Conservation (phyloP, 73 alveolate genomes). For the Paraurostyla sp. region DNA sequence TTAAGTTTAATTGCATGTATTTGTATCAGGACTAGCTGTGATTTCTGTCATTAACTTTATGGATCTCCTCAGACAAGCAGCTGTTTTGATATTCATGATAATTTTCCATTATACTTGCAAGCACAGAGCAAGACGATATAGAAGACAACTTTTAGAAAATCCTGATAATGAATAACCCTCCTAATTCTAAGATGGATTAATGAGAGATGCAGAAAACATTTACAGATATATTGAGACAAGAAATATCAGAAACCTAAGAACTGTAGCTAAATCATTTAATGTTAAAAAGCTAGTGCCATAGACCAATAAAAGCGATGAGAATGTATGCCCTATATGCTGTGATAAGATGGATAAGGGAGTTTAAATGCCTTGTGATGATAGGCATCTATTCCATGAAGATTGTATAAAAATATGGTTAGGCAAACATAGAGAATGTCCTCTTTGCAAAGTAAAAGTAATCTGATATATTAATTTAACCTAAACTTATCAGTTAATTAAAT, state of each 20-base stretch:
- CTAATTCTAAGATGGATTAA: background rate
- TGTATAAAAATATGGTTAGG: constrained; percentile 29
- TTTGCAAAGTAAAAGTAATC: constrained; percentile 48
- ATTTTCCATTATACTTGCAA: constrained; percentile 32
- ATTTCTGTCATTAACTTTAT: background rate
- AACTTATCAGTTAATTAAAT: constrained; percentile 43
- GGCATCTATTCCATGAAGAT: constrained; percentile 32
- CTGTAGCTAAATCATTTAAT: background rate
- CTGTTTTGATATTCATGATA: background rate
- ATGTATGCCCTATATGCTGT: constrained; percentile 49
- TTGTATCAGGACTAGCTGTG: background rate
- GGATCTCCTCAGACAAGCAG: background rate
- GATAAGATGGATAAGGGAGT: constrained; percentile 38
- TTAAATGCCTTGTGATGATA: constrained; percentile 38
- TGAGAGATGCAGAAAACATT: constrained; percentile 24
- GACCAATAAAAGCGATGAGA: too few species aligned
- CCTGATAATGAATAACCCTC: background rate
- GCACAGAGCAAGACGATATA: constrained; percentile 1
- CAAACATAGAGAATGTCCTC: constrained; percentile 50
- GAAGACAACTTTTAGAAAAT: background rate
- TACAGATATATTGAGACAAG: constrained; percentile 5
- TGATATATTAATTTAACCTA: background rate
- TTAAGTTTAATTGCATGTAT: background rate
- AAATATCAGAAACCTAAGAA: background rate
- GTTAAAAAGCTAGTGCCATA: background rate